A percentile compares a stretch with the other conserved stretches of the same genome.
Conservation (phyloP, 2,329 filamentous ascomycete species). For the Pseudogymnoascus sp. region DNA sequence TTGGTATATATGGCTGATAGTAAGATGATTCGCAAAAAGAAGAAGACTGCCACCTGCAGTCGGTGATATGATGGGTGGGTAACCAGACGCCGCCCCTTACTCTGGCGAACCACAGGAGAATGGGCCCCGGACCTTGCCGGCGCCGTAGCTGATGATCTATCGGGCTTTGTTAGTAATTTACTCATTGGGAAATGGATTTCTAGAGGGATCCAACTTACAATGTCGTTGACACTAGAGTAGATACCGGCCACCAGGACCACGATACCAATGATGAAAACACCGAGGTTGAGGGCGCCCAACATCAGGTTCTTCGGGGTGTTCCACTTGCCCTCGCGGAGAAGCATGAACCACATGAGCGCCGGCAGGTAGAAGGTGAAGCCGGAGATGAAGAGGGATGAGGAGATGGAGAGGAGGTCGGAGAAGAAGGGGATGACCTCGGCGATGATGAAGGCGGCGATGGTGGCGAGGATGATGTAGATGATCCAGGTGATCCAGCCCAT, state of each 20-base stretch:
- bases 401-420: conserved; percentile 40
- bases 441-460: conserved; percentile 51
- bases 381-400: conserved; percentile 24
- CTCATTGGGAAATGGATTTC: background rate
- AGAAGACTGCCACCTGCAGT: conserved; percentile 1
- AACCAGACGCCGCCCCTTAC: background rate
- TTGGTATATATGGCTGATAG: conserved; percentile 11
- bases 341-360: conserved; percentile 26
- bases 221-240: conserved; percentile 22
- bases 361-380: conserved; percentile 28
- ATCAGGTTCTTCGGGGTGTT: conserved; percentile 22
- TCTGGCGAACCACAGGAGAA: background rate
- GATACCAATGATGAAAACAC: conserved; percentile 22
- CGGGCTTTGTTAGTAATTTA: background rate
- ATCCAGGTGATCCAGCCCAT: conserved; percentile 37
- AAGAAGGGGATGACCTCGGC: conserved; percentile 54
- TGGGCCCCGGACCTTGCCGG: background rate
- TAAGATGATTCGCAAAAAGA: conserved; percentile 5
- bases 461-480: conserved; percentile 36
- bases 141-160: background rate
- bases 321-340: conserved; percentile 26
- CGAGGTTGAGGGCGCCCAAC: conserved; percentile 20
- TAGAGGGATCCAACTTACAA: conserved; percentile 19
- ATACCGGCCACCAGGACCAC: conserved; percentile 23
- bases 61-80: background rate